phyloP scores from a whole-genome alignment of 2,329 filamentous ascomycete species.

The Ophiostoma himal-ulmi region DNA sequence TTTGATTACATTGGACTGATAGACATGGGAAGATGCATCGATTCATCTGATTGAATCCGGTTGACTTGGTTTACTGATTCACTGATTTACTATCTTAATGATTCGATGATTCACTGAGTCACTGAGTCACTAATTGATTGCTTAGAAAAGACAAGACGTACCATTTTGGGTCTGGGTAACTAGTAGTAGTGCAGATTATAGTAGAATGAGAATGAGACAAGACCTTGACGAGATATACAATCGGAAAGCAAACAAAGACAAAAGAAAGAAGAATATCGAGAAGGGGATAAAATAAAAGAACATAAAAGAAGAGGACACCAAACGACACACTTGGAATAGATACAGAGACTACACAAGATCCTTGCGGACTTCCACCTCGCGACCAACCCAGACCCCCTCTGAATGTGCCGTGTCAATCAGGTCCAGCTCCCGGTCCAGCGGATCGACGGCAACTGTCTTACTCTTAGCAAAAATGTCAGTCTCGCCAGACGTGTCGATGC shows the following conservation, averaged over 20 bases:
- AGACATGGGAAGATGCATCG: too few species aligned
- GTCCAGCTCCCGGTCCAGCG: slow-evolving; percentile 28
- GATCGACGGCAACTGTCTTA: slow-evolving; percentile 21
- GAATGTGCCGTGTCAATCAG: slow-evolving; percentile 24
- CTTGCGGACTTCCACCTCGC: slow-evolving; percentile 24
- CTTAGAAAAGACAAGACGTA: neutral
- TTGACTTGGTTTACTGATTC: too few species aligned
- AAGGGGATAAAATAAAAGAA: neutral
- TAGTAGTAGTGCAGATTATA: neutral
- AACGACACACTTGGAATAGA: neutral
- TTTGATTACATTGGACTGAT: too few species aligned
- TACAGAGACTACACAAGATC: slow-evolving; percentile 5
- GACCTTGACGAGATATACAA: neutral
- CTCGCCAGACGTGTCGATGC: slow-evolving; percentile 6
- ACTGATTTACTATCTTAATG: too few species aligned
- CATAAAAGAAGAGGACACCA: neutral
- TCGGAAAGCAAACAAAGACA: neutral
- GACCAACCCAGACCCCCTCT: slow-evolving; percentile 26
- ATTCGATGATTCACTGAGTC: too few species aligned
- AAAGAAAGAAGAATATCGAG: neutral
- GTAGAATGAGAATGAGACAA: neutral
- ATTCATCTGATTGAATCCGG: too few species aligned
- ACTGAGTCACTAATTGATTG: neutral
- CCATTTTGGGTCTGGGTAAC: neutral
- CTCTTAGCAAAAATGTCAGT: slow-evolving; percentile 20